Percentiles rank a stretch among this genome's conserved stretches.
phyloP scores from a whole-genome alignment of 2,329 filamentous ascomycete genomes.

The Ceratocystiopsis brevicomis region DNA sequence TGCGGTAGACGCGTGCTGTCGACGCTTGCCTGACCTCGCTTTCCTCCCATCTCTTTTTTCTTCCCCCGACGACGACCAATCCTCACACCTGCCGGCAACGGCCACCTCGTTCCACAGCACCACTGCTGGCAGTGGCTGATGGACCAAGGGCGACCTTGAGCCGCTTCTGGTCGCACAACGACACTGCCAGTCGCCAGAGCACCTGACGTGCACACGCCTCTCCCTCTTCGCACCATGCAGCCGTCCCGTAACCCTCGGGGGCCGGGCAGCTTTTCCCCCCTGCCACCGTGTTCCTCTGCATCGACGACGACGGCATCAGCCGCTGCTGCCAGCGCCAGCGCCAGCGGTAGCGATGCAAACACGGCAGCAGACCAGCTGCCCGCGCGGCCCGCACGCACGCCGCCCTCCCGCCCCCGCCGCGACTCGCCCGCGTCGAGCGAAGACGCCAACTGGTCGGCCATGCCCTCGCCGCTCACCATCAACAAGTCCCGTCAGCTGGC shows the following conservation, averaged over 20 bases:
- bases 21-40: too few relatives aligned
- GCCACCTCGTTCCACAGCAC: too few relatives aligned
- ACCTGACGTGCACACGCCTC: not conserved
- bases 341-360: not conserved
- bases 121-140: too few relatives aligned
- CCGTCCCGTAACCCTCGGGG: slow-evolving; percentile 26
- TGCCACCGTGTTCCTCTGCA: slow-evolving; percentile 16
- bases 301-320: not conserved
- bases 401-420: slow-evolving; percentile 18
- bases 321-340: not conserved
- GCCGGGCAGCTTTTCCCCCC: slow-evolving; percentile 37
- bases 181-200: too few relatives aligned
- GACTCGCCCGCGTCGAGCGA: slow-evolving; percentile 29
- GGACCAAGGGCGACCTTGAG: too few relatives aligned
- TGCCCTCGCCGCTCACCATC: slow-evolving; percentile 20
- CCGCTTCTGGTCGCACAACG: too few relatives aligned
- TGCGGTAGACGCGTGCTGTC: too few relatives aligned
- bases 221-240: slow-evolving; percentile 23
- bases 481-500: slow-evolving; percentile 20
- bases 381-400: slow-evolving; percentile 12
- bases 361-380: slow-evolving; percentile 11
- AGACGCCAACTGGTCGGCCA: slow-evolving; percentile 15
- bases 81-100: too few relatives aligned
- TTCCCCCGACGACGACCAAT: too few relatives aligned
- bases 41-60: too few relatives aligned